These are phyloP conservation scores for Pistacia vera DNA, from an alignment of 345 rosid species.

Conservation along the genomic window DNA sequence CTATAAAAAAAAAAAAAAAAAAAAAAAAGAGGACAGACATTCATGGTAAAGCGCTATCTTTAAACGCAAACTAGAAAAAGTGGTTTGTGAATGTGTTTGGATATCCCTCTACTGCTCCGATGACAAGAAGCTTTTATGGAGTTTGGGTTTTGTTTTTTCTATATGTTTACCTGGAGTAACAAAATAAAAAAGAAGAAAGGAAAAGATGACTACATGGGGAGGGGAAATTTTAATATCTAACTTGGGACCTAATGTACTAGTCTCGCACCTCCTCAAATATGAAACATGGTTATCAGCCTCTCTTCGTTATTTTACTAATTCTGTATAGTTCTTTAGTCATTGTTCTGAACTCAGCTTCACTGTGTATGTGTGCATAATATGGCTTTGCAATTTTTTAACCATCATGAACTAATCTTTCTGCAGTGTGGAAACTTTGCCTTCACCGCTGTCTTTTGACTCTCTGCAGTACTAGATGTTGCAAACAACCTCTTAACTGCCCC, in stretches of 20 bases:
- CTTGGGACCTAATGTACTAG: neutral
- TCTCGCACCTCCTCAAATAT: no score
- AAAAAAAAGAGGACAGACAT: no score
- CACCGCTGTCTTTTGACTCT: slow-evolving; percentile 52
- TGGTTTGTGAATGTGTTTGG: no score
- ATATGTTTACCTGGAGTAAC: neutral
- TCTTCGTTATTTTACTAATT: no score
- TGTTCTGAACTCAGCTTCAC: neutral
- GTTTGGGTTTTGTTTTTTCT: no score
- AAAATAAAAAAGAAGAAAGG: neutral
- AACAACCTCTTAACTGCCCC: slow-evolving; percentile 63
- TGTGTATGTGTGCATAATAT: neutral
- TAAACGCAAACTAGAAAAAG: no score
- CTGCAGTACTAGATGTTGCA: slow-evolving; percentile 63
- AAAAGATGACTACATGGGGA: neutral
- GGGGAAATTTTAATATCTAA: neutral
- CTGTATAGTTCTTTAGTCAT: neutral
- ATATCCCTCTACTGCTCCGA: no score
- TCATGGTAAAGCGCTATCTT: no score
- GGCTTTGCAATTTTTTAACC: no score
- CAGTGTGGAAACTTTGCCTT: slow-evolving; percentile 74
- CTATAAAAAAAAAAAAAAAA: no score
- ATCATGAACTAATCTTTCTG: slow-evolving; percentile 25
- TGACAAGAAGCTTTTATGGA: no score
- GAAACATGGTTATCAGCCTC: no score